phyloP scores from a whole-genome alignment of 208 protist genomes.

The Porcisia deanei region DNA sequence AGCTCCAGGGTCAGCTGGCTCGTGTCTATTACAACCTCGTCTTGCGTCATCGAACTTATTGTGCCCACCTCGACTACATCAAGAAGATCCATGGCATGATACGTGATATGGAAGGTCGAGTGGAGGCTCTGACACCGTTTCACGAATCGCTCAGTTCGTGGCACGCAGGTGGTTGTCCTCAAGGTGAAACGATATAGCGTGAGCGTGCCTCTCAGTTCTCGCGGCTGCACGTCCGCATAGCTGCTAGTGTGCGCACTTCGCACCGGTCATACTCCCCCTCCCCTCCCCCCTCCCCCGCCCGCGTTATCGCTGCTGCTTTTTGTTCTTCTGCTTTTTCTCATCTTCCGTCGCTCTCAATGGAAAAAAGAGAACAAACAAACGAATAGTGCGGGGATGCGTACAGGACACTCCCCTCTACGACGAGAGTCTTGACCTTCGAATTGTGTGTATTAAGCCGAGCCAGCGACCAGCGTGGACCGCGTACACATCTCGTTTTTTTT shows the following conservation, averaged over 20 bases:
- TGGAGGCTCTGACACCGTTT: slow-evolving; percentile 9
- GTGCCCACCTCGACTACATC: slow-evolving; percentile 7
- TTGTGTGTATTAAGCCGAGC: neutral
- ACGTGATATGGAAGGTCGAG: slow-evolving; percentile 14
- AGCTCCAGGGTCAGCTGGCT: slow-evolving; percentile 24
- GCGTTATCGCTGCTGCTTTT: neutral
- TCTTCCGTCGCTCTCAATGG: neutral
- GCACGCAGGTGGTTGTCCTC: neutral
- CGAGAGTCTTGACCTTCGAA: neutral
- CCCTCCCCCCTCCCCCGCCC: neutral
- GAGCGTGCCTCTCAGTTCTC: neutral
- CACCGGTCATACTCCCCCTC: no score
- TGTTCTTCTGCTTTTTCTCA: neutral
- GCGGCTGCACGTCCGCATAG: neutral
- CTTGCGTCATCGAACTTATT: slow-evolving; percentile 14
- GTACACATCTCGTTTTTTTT: neutral
- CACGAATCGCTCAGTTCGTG: neutral
- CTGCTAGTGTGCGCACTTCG: neutral
- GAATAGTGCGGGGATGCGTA: neutral
- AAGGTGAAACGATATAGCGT: neutral
- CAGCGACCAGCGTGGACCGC: neutral
- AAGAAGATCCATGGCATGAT: slow-evolving; percentile 18
- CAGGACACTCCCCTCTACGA: neutral
- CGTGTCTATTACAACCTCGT: slow-evolving; percentile 24
- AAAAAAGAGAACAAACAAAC: neutral